Base-by-base conservation (phyloP, 2,329 filamentous ascomycete genomes). In the Beauveria asiatica region DNA sequence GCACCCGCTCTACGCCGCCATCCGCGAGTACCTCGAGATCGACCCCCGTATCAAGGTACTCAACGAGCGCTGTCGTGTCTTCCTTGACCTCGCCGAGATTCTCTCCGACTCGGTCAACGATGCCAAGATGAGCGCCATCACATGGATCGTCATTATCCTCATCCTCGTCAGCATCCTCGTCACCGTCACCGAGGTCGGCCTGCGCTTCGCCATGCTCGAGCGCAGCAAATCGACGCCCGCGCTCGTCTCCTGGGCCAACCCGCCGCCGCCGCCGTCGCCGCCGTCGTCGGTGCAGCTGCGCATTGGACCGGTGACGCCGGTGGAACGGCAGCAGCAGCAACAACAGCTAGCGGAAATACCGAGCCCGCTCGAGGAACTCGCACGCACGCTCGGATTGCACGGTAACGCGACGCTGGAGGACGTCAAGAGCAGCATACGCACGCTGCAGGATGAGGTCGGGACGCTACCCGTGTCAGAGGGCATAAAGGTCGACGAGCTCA, bases 21-120 rank as follows among this genome's bases (percentile, higher is more conserved):
- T 97, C 55, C 90, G 94, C 67, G 94, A 97, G 73, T 99, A 99
- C 70, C 87, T 99, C 62, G 94, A 99, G 70, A 97, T 99, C 72
- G 93, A 96, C 69, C 91, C 89, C 8, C 90, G 94, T 59, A 96
- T 96, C 71, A 91, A 95, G 73, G 92, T 97, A 25, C 87, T 99
- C 65, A 99, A 99, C 74, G 94, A 97, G 75, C 88, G 94, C 57
- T 99, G 94, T 72, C 87, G 90, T 46, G 94, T 99, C 55, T 99
- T 99, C 75, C 83, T 99, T 19, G 94, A 99, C 73, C 84, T 99
- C 10, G 92, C 94, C 50, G 92, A 97, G 75, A 97, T 99, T 25
- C 79, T 99, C 1, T 92, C 89, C 16, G 93, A 99, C 74, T 90
- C 86, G 2, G 92, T 97, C 59, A 90, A 90, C 23, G 92, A 97